Conservation (phyloP, 225 moss, liverwort and hornwort genomes). For the Thuidium tamariscinum region DNA sequence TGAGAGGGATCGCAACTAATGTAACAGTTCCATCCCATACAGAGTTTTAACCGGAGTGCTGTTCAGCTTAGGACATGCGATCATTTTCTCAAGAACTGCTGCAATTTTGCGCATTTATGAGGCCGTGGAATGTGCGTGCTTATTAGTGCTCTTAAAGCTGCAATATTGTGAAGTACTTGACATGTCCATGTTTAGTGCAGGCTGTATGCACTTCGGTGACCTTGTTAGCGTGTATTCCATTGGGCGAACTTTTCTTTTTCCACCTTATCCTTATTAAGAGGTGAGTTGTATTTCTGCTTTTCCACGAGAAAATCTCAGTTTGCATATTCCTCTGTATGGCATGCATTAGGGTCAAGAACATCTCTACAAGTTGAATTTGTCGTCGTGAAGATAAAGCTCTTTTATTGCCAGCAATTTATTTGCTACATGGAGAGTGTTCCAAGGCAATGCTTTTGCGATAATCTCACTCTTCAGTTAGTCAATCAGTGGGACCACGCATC, state of each 20-base stretch:
- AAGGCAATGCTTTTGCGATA: neutral
- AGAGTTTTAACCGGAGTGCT: neutral
- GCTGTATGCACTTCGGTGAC: slow-evolving; percentile 69
- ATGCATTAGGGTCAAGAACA: neutral
- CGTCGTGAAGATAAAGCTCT: neutral
- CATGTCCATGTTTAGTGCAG: slow-evolving; percentile 13
- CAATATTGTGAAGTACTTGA: neutral
- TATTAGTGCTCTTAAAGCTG: neutral
- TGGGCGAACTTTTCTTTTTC: slow-evolving; percentile 90
- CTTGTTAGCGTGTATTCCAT: slow-evolving; percentile 67
- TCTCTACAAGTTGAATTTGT: neutral
- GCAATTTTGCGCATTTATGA: neutral
- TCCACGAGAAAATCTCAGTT: neutral
- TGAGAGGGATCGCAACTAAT: neutral
- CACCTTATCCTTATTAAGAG: slow-evolving; percentile 83
- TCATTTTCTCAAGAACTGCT: neutral
- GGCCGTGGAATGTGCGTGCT: neutral
- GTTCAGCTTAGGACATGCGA: neutral
- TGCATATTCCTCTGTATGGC: neutral
- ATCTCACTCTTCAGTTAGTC: neutral
- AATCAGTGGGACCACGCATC: neutral
- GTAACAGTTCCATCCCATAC: neutral
- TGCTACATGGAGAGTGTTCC: neutral
- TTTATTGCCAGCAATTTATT: neutral
- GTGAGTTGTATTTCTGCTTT: slow-evolving; percentile 17